A percentile compares a stretch with the other conserved stretches of the same genome.
Conservation (phyloP, 2,329 filamentous ascomycete genomes). For the Alternaria brassicae region DNA sequence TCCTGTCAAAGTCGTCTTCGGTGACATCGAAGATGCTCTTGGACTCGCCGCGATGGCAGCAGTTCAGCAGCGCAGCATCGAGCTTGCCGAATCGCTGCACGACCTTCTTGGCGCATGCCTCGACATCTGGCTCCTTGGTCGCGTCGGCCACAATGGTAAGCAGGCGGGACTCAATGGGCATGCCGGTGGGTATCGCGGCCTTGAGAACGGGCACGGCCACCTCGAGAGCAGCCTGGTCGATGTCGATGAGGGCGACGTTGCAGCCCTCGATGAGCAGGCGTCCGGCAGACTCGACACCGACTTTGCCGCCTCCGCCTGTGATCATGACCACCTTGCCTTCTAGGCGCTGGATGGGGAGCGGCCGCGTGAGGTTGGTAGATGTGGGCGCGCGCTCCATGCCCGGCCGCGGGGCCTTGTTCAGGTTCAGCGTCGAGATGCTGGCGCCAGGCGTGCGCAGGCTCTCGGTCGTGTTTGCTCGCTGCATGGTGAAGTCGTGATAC, state of each 20-base stretch:
- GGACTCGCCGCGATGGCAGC: slow-evolving; percentile 33
- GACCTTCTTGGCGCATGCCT: slow-evolving; percentile 31
- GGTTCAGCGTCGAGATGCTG: slow-evolving; percentile 35
- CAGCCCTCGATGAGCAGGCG: slow-evolving; percentile 49
- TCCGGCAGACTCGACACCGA: slow-evolving; percentile 46
- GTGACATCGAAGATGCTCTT: slow-evolving; percentile 49
- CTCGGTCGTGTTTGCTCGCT: slow-evolving; percentile 12
- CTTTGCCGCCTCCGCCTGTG: slow-evolving; percentile 44
- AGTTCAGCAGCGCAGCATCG: slow-evolving; percentile 40
- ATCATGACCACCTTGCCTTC: slow-evolving; percentile 44
- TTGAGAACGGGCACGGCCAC: slow-evolving; percentile 34
- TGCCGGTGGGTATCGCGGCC: slow-evolving; percentile 35
- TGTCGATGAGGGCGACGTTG: slow-evolving; percentile 48
- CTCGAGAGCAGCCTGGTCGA: slow-evolving; percentile 37
- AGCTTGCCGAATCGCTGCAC: slow-evolving; percentile 38
- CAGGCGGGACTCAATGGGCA: slow-evolving; percentile 34
- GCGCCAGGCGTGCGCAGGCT: slow-evolving; percentile 18
- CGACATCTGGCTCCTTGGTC: slow-evolving; percentile 43
- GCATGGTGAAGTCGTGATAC: slow-evolving; percentile 4
- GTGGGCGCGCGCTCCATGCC: slow-evolving; percentile 38
- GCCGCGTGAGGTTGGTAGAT: slow-evolving; percentile 34
- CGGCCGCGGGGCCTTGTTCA: slow-evolving; percentile 32
- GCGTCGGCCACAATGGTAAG: slow-evolving; percentile 47
- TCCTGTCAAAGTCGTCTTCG: slow-evolving; percentile 46
- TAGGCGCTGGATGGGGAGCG: slow-evolving; percentile 41